Base-by-base conservation (phyloP, 768 basidiomycete genomes). In the Xerocomus potaroensis region DNA sequence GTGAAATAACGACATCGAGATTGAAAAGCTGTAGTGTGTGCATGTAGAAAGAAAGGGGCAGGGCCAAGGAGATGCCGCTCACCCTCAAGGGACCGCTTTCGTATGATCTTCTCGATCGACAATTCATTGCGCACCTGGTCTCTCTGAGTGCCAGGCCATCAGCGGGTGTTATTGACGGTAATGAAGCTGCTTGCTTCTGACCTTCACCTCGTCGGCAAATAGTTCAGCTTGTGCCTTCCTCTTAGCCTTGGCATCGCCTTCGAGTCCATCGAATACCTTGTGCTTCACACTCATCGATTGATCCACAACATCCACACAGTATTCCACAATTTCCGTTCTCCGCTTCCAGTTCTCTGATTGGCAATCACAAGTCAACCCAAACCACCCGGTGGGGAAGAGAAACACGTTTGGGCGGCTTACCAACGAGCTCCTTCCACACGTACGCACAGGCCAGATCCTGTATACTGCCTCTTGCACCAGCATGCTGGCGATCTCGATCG, bases 1-100 rank as follows among this genome's bases (percentile, higher is more conserved):
- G 74, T 69, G 64, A 90, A 92, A 63, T 84, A 90, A 60, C 77
- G 79, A 69, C 89, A 92, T 41, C 87, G 83, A 36, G 84, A 76
- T 48, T 75, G 75, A 63, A 92, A 91, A 26, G 85, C 89, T 92
- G 63, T 58, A 35, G 8, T 26, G 31, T 49, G 55, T 41, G 42
- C 55, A 50, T 64, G 10, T 38, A 64, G 42, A 39, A 42, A 41
- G 26, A 57, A 46, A 47, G 49, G 36, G 39, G 36, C 31, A 58
- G 40, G 53, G 54, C 52, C 38, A 54, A 50, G 52, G 19, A 45
- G 53, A n/a, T n/a, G n/a, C 4, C 27, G 39, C 78, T 58, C 57
- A 82, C 88, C 88, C 58, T 89, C 82, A 41, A 83, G 66, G 24
- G 86, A 81, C 54, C 87, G 75, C 49, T 75, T 75, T 43, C 82